Base-by-base conservation (phyloP, 2,329 filamentous ascomycete genomes). In the Ceratocystis eucalypticola region DNA sequence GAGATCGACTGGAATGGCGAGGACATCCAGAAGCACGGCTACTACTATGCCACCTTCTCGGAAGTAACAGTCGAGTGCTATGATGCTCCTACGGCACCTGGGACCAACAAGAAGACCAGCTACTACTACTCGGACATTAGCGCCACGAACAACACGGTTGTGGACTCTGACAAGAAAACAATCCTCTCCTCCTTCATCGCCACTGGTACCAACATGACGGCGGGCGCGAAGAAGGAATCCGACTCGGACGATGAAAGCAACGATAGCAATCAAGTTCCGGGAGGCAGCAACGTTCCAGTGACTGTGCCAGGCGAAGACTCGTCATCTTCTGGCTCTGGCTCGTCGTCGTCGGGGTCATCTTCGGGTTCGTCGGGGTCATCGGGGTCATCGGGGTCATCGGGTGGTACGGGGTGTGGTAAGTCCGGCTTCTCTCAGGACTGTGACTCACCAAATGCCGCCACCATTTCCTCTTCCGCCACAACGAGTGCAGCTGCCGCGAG, bases 21-120 rank as follows among this genome's bases (percentile, higher is more conserved):
- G 22, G 89, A 95, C 76, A 93, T 97, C 80, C 79, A 90, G 77
- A 82, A 83, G 64, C 81, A 89, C 73, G 89, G 90, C 41, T 97
- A 96, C 80, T 96, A 94, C 80, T 96, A 88, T 74, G 88, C 91
- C 65, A 84, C 83, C 55, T 84, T 96, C 72, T 80, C 84, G 65
- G 84, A 91, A 65, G 84, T 99, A 68, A 82, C 79, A n/a, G 85
- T 97, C 45, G 78, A 91, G 70, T 99, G 94, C 85, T 97, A 89
- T 80, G 82, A 92, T 71, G 79, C 82, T 44, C 74, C 77, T 65
- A 76, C 70, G 20, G 72, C 74, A 0, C 85, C 90, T 2, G 94
- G 93, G 37, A 81, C 83, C 25, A 88, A 85, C 75, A 84, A 80
- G 65, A 83, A 84, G 70, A 82, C 79, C 70, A 86, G 87, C 28